Base-by-base conservation (phyloP, 495 filamentous ascomycete genomes). In the Collariella sp. region DNA sequence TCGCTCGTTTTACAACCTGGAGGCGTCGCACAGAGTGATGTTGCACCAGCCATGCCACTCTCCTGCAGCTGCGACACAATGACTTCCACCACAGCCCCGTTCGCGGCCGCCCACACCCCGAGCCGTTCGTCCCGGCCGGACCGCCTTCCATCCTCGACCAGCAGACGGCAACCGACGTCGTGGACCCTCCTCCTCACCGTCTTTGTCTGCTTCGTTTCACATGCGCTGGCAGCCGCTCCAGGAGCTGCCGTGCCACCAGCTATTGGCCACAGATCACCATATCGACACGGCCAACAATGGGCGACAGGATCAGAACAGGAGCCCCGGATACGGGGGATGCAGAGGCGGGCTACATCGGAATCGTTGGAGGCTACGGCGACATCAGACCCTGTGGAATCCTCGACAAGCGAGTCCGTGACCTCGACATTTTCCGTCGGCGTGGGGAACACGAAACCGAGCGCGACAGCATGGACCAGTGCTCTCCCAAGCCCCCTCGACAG, bases 401-500 rank as follows among this genome's bases (percentile, higher is more conserved):
- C 49, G 10, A 24, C 58, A 13, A 61, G 51, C 45, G 54, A 23
- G 55, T 62, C 57, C 13, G 61, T 63, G 36, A 68, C 70, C 6
- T 65, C 69, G 19, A 70, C 69, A 0, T 67, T 74, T 35, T 48
- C 59, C 11, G 60, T 73, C 45, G 69, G 61, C 48, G 64, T 68
- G 26, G 66, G 26, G 66, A 7, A 67, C 67, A n/a, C 58, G 22
- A 70, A 67, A 6, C 46, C 62, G 9, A 50, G 63, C 29, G 55
- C 68, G 4, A 67, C 67, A 1, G 58, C 56, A 39, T 50, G 60
- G 11, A 57, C 62, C 23, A 70, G 67, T 54, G 67, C 76, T 15
- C 72, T 93, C 26, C 88, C 89, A 0, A 77, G 69, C 7, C 78
- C 86, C 5, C 88, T 91, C 64, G 88, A 93, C 62, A 82, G 75